These are phyloP conservation scores for Albatrellus ellisii DNA, from an alignment of 768 basidiomycete species.

Conservation along the genomic window DNA sequence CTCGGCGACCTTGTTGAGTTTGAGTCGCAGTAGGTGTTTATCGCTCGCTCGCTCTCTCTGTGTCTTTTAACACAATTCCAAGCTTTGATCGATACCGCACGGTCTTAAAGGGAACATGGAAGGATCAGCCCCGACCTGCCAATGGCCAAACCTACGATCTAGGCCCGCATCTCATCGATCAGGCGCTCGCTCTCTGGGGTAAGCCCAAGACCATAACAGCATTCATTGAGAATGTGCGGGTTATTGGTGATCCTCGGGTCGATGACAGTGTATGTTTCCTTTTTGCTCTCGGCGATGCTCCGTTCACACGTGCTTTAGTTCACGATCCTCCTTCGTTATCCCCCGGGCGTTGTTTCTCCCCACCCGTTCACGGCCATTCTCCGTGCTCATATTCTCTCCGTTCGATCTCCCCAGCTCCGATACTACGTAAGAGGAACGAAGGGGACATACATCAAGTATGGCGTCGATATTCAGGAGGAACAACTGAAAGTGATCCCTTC, in stretches of 20 bases:
- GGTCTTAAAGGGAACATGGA: constrained; percentile 62
- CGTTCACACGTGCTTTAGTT: constrained; percentile 28
- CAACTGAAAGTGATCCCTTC: constrained; percentile 47
- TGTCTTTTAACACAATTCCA: neutral
- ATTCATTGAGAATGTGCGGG: constrained; percentile 55
- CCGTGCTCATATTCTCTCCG: constrained; percentile 58
- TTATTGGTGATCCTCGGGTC: constrained; percentile 47
- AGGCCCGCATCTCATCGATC: constrained; percentile 72
- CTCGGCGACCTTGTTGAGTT: constrained; percentile 57
- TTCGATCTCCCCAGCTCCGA: constrained; percentile 49
- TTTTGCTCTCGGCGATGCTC: constrained; percentile 20
- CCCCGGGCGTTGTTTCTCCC: constrained; percentile 23
- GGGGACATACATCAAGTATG: constrained; percentile 64
- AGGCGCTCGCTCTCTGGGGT: constrained; percentile 64
- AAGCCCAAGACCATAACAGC: constrained; percentile 55
- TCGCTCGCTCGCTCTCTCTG: neutral
- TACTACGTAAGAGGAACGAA: constrained; percentile 60
- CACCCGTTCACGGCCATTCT: constrained; percentile 56
- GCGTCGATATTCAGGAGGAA: constrained; percentile 70
- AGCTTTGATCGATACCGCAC: constrained; percentile 70
- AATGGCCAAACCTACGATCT: constrained; percentile 66
- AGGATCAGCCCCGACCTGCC: constrained; percentile 50
- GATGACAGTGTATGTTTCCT: constrained; percentile 44
- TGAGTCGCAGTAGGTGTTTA: constrained; percentile 50
- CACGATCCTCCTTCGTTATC: constrained; percentile 16